Evolutionary conservation across 2,329 filamentous ascomycete genomes (phyloP).

Genomic region (Dactylellina drechsleri): DNA sequence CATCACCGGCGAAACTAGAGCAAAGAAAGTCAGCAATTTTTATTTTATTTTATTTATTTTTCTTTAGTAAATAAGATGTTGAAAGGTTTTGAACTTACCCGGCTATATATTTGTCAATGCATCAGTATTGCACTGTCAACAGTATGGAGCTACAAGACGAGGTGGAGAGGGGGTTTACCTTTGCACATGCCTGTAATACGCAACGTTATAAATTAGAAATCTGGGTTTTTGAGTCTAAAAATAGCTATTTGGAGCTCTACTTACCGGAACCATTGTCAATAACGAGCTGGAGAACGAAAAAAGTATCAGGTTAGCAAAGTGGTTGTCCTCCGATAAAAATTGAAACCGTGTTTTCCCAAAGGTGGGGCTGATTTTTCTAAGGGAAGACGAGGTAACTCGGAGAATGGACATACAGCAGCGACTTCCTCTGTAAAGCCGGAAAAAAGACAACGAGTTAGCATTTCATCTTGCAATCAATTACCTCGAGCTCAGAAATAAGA

Average conservation of each 20-base stretch:
- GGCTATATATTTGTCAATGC: slow-evolving; percentile 39
- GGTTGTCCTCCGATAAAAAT: slow-evolving; percentile 53
- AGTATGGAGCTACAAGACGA: slow-evolving; percentile 36
- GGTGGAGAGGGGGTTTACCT: slow-evolving; percentile 69
- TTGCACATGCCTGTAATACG: slow-evolving; percentile 99
- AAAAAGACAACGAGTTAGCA: slow-evolving; percentile 64
- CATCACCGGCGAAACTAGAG: slow-evolving; percentile 94
- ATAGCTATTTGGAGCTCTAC: slow-evolving; percentile 64
- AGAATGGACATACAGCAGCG: slow-evolving; percentile 71
- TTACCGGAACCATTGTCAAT: slow-evolving; percentile 99
- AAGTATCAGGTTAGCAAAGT: slow-evolving; percentile 55
- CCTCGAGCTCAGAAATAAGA: slow-evolving; percentile 29
- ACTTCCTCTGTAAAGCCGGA: slow-evolving; percentile 84
- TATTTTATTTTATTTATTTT: neutral
- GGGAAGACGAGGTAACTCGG: slow-evolving; percentile 38
- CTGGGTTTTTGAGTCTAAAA: slow-evolving; percentile 23
- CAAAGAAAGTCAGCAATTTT: slow-evolving; percentile 36
- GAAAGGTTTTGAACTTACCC: slow-evolving; percentile 37
- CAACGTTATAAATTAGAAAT: slow-evolving; percentile 58
- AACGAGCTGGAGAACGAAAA: slow-evolving; percentile 72
- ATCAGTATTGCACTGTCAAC: slow-evolving; percentile 47
- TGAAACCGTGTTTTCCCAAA: slow-evolving; percentile 33
- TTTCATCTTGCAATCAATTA: slow-evolving; percentile 28
- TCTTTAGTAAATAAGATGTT: neutral
- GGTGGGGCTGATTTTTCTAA: slow-evolving; percentile 35